Evolutionary conservation across 306 rosid species (phyloP).

Genomic region (Casuarina equisetifolia): DNA sequence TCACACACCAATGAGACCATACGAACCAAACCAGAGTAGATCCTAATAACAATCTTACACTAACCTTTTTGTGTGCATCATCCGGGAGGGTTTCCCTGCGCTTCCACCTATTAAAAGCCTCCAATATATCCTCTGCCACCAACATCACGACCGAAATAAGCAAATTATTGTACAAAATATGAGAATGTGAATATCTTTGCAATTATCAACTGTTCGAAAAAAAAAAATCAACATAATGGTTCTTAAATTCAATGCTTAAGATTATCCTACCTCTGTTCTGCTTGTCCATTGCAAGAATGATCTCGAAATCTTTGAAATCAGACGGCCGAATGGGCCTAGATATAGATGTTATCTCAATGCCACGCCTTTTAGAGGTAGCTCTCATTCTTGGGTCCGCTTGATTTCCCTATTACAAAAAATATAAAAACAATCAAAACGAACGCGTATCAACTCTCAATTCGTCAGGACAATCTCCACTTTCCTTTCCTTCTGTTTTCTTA

Average conservation of each 20-base stretch:
- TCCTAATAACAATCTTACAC: conserved; percentile 3
- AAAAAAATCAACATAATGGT: conserved; percentile 18
- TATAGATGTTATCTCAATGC: conserved; percentile 71
- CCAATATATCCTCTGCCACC: conserved; percentile 67
- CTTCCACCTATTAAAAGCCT: conserved; percentile 70
- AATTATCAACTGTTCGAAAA: neutral
- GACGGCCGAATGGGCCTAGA: conserved; percentile 80
- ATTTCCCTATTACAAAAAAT: conserved; percentile 58
- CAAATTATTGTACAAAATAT: neutral
- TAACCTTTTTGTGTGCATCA: conserved; percentile 75
- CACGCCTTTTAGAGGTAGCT: conserved; percentile 82
- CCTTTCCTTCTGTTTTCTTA: neutral
- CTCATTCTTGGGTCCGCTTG: conserved; percentile 93
- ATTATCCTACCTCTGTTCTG: conserved; percentile 65
- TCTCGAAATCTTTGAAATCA: conserved; percentile 81
- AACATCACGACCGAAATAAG: conserved; percentile 29
- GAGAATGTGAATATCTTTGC: neutral
- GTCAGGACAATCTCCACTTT: neutral
- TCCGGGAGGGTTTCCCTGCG: conserved; percentile 55
- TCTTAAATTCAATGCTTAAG: conserved; percentile 3
- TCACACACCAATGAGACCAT: conserved; percentile 14
- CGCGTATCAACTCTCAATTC: neutral
- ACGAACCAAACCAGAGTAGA: conserved; percentile 2
- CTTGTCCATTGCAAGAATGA: conserved; percentile 91
- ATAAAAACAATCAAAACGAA: conserved; percentile 2